These are phyloP conservation scores for Claviceps sp. DNA, from an alignment of 2,329 filamentous ascomycete species.

Conservation along the genomic window DNA sequence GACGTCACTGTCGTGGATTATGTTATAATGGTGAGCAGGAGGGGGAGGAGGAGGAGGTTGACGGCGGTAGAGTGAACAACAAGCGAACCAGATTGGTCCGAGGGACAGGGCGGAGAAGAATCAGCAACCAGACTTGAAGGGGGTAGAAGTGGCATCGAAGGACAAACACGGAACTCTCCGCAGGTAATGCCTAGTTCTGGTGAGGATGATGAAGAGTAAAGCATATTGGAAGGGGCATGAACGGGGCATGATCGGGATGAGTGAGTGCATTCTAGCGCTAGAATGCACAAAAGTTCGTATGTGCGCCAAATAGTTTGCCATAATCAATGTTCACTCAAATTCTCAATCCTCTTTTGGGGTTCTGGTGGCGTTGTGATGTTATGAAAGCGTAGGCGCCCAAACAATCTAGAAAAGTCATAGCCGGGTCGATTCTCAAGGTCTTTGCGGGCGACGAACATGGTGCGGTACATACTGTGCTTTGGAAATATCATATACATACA, in stretches of 20 bases:
- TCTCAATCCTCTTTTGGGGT: conserved; percentile 6
- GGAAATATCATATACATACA: too few species aligned
- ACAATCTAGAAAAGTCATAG: too few species aligned
- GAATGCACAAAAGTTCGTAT: too few species aligned
- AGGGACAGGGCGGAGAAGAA: not conserved
- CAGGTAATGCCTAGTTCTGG: not conserved
- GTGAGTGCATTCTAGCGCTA: not conserved
- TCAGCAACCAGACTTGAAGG: not conserved
- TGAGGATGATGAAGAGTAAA: conserved; percentile 6
- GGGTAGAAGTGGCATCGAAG: not conserved
- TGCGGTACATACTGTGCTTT: too few species aligned
- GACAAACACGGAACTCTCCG: not conserved
- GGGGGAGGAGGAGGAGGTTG: conserved; percentile 11
- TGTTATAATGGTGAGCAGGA: conserved; percentile 11
- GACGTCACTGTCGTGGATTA: conserved; percentile 17
- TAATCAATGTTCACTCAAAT: conserved; percentile 21
- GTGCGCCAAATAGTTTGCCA: conserved; percentile 13
- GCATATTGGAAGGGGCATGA: not conserved
- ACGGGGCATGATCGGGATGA: not conserved
- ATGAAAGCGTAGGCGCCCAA: too few species aligned
- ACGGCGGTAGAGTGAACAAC: not conserved
- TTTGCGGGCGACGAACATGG: too few species aligned
- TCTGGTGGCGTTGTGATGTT: not conserved
- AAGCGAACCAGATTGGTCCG: not conserved
- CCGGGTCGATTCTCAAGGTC: too few species aligned